These are phyloP conservation scores for Neonothopanus nambi DNA, from an alignment of 1,284 basidiomycete species.

Conservation along the genomic window DNA sequence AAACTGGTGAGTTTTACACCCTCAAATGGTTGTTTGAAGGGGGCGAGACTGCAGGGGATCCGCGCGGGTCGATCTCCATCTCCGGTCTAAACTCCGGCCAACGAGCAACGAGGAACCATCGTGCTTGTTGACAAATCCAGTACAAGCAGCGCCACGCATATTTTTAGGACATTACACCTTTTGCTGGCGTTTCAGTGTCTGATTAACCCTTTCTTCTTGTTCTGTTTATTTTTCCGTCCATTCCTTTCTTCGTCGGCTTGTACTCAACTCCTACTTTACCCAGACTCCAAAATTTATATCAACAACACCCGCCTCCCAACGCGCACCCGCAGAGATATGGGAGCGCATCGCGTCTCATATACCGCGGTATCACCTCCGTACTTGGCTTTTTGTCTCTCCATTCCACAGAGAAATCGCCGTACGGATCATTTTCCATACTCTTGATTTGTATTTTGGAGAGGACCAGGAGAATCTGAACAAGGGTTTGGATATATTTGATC, in stretches of 20 bases:
- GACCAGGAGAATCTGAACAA: constrained; percentile 59
- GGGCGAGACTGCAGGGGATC: too few relatives aligned
- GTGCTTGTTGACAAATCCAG: too few relatives aligned
- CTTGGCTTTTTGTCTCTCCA: constrained; percentile 62
- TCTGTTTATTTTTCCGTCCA: too few relatives aligned
- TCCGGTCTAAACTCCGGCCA: too few relatives aligned
- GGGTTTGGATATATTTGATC: constrained; percentile 62
- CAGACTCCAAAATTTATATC: constrained; percentile 45
- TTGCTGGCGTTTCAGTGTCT: too few relatives aligned
- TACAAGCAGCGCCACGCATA: too few relatives aligned
- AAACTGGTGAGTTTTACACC: constrained; percentile 37
- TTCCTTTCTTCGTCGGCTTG: too few relatives aligned
- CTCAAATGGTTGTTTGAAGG: neutral
- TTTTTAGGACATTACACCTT: too few relatives aligned
- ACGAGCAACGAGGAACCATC: too few relatives aligned
- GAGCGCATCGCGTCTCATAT: constrained; percentile 60
- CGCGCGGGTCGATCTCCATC: too few relatives aligned
- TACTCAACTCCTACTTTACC: neutral
- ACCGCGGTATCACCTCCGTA: constrained; percentile 62
- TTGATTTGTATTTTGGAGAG: constrained; percentile 66
- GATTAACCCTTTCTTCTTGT: too few relatives aligned
- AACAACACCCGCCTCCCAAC: constrained; percentile 55
- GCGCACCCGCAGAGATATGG: constrained; percentile 65
- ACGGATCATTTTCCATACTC: constrained; percentile 60
- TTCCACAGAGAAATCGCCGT: constrained; percentile 64